Base-by-base conservation (phyloP, 83 land plant species). In the Diphasiastrum complanatum region DNA sequence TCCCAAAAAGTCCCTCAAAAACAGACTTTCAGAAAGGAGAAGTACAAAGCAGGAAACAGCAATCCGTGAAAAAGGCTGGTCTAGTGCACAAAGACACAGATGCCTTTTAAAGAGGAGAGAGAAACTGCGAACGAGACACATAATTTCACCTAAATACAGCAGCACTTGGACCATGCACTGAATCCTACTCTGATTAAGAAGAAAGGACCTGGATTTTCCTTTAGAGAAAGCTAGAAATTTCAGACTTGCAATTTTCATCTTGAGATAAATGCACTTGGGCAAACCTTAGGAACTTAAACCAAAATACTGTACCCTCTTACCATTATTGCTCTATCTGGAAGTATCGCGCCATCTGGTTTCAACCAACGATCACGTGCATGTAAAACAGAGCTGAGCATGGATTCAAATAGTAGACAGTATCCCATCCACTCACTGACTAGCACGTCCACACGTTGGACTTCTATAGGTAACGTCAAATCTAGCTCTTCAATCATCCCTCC, bases 341-440 rank as follows among this genome's bases (percentile, higher is more conserved):
- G 89, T 33, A 93, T 80, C 11, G 99, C 95, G 63, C 99, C 96
- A 61, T 86, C 91, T 63, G 86, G 96, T 55, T 89, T 89, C 62
- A 93, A 61, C 91, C 95, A 93, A 33, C 51, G 64, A 69, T 93
- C 99, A 46, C 96, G 82, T 47, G 99, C 99, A 81, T 79, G 77
- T 11, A 93, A 79, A 26, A 93, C 99, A 5, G 96, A 89, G 48
- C 79, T 76, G 18, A 93, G 84, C 91, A 92, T 92, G 0, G 95
- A 79, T 66, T 93, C 99, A 63, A 81, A 93, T 4, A 85, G 63
- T 5, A 92, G 71, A 69, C 88, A 81, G 60, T 93, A 93, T 10
- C 99, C 99, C 99, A 93, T 93, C 99, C 99, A 93, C 64, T 93
- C 96, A 72, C 99, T 93, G 47, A 93, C 61, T 64, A 93, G 55